phyloP scores from a whole-genome alignment of 2,329 filamentous ascomycete genomes.

The Colletotrichum sp. region DNA sequence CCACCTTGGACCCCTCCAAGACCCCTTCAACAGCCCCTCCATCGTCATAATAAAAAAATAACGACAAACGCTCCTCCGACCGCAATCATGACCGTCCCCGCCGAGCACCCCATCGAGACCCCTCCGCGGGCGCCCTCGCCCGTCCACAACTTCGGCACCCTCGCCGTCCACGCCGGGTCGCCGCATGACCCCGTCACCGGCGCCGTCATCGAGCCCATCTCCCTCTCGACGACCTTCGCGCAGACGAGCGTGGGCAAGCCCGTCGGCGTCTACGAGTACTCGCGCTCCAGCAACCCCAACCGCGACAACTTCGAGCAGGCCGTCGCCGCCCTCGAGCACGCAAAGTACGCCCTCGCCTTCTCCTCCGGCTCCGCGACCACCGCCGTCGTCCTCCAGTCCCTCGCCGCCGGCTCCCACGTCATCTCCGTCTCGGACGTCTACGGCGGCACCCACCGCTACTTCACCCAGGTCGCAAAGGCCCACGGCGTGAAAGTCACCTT shows the following conservation, averaged over 20 bases:
- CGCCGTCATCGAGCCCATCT: slow-evolving; percentile 95
- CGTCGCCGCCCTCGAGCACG: slow-evolving; percentile 90
- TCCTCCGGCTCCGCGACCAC: slow-evolving; percentile 94
- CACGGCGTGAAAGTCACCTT: slow-evolving; percentile 96
- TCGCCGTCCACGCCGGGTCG: slow-evolving; percentile 92
- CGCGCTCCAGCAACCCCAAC: slow-evolving; percentile 92
- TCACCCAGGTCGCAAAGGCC: slow-evolving; percentile 94
- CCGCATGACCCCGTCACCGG: slow-evolving; percentile 91
- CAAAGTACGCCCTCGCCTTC: slow-evolving; percentile 91
- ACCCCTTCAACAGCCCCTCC: not conserved
- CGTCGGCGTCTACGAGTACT: slow-evolving; percentile 91
- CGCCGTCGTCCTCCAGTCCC: slow-evolving; percentile 88
- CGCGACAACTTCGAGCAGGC: slow-evolving; percentile 92
- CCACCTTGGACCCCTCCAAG: not conserved
- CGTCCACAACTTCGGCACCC: slow-evolving; percentile 84
- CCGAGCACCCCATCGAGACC: slow-evolving; percentile 35
- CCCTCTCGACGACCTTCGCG: slow-evolving; percentile 95
- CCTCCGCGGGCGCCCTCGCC: slow-evolving; percentile 57
- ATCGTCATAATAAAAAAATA: not conserved
- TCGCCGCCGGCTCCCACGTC: slow-evolving; percentile 90
- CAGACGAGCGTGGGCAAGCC: slow-evolving; percentile 88
- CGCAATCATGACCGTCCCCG: slow-evolving; percentile 31
- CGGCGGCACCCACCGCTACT: slow-evolving; percentile 97
- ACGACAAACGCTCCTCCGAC: not conserved
- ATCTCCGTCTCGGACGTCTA: slow-evolving; percentile 98